These are phyloP conservation scores for Acanthamoeba royreba DNA, from an alignment of 208 protist genomes.

Conservation along the genomic window DNA sequence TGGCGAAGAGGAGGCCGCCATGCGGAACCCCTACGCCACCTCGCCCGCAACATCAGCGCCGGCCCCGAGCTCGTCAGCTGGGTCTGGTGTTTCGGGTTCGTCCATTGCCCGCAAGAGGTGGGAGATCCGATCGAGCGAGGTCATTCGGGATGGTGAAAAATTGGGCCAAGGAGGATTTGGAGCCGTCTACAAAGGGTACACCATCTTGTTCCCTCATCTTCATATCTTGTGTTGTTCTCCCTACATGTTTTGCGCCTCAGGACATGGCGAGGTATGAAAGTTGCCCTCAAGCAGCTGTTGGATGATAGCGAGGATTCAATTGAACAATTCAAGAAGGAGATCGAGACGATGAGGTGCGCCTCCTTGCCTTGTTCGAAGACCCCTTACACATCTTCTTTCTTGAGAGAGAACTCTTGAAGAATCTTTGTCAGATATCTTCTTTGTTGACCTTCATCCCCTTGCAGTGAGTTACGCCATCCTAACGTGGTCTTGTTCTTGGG, in stretches of 20 bases:
- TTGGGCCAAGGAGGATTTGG: neutral
- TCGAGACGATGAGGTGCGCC: neutral
- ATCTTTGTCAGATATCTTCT: neutral
- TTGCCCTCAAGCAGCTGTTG: neutral
- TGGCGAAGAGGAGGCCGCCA: too few species aligned
- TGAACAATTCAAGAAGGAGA: neutral
- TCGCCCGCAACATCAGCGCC: too few species aligned
- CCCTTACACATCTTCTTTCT: neutral
- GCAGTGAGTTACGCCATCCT: neutral
- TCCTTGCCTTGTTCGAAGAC: neutral
- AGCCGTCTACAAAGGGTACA: neutral
- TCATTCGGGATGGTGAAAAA: neutral
- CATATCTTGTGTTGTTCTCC: neutral
- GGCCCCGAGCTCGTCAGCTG: too few species aligned
- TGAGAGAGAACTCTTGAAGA: too few species aligned
- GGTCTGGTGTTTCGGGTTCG: neutral
- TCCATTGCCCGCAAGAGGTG: neutral
- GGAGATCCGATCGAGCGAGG: neutral
- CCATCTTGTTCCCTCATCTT: neutral
- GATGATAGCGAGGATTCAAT: neutral
- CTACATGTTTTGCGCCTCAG: too few species aligned
- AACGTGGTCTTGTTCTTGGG: neutral
- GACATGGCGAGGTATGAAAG: neutral
- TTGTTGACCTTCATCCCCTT: neutral
- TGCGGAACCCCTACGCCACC: too few species aligned